Evolutionary conservation across 768 basidiomycete genomes (phyloP).

Genomic region (Xanthoconium stramineum): DNA sequence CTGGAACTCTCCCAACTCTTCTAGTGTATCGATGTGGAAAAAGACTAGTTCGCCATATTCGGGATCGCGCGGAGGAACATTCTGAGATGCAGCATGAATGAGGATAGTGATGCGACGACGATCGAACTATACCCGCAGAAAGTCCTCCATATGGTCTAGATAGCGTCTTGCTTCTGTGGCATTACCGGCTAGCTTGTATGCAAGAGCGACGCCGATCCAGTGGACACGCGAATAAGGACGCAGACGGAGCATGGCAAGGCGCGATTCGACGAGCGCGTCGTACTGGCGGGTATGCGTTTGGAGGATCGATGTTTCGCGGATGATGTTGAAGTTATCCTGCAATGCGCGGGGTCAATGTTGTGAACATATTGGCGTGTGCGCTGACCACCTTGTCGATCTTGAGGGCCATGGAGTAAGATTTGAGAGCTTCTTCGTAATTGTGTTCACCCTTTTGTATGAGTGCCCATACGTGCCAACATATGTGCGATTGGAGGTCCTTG

Average conservation of each 20-base stretch:
- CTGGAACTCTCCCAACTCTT: constrained; percentile 62
- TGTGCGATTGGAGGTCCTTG: constrained; percentile 83
- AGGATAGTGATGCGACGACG: not conserved
- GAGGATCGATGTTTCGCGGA: constrained; percentile 86
- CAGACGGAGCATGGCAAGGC: constrained; percentile 72
- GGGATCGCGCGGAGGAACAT: constrained; percentile 72
- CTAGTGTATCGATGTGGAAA: constrained; percentile 71
- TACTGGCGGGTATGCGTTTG: constrained; percentile 85
- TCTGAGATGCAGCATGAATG: constrained; percentile 39
- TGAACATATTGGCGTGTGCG: not conserved
- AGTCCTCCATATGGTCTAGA: constrained; percentile 66
- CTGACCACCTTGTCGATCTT: constrained; percentile 78
- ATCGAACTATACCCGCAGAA: constrained; percentile 54
- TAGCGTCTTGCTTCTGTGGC: constrained; percentile 65
- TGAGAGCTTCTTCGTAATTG: constrained; percentile 91
- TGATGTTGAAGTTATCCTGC: constrained; percentile 91
- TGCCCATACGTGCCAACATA: constrained; percentile 98
- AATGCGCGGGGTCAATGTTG: not conserved
- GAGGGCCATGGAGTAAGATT: constrained; percentile 88
- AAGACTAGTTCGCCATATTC: constrained; percentile 83
- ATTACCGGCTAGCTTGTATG: constrained; percentile 82
- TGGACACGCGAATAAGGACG: constrained; percentile 82
- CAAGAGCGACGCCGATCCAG: constrained; percentile 88
- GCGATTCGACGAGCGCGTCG: constrained; percentile 74
- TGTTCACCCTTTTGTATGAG: constrained; percentile 92